Evolutionary conservation across 2,329 filamentous ascomycete genomes (phyloP), one percentile per base, ranked within the genome.

Genomic region (Neocatenulostroma microsporum): DNA sequence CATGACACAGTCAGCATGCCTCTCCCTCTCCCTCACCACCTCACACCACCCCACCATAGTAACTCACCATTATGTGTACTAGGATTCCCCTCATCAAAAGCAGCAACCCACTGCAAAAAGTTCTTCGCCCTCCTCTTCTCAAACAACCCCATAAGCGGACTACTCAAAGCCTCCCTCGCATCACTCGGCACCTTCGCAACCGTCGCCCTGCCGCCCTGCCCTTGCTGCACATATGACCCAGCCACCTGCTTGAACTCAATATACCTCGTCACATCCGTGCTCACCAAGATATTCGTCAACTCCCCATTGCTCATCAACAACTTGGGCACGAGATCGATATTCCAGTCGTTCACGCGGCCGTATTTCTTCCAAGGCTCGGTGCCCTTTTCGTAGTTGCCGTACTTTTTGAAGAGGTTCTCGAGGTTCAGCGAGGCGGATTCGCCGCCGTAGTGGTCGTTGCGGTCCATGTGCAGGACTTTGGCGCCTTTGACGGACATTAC

Each of bases 301-400:
- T 98, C 89, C 64, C 91, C 91, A 47, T 93, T 94, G 42, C 89
- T 87, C 88, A 98, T 96, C 64, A 98, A 78, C 57, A 98, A 81
- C 75, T 98, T 98, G 51, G 91, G 89, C 32, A 98, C 88, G 44
- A 98, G 77, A 62, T 98, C 93, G 66, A 98, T 93, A 73, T 95
- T 96, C 91, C 91, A 98, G 75, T 96, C 89, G 69, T 95, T 95
- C 62, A 80, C 73, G 42, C 91, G 83, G 55, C 89, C 89, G 64
- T 95, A 96, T 67, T 94, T 88, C 73, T 93, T 89, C 91, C 91
- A 96, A 50, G 89, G 88, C 72, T 95, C 84, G 59, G 87, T 81
- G 53, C 83, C 84, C 45, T 74, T 62, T 42, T 68, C 62, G 61
- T 78, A 84, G 72, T 91, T 91, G 62, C 85, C 84, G 64, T 94